Conservation (phyloP, 106 monocot genomes). For the Acorus calamus region DNA sequence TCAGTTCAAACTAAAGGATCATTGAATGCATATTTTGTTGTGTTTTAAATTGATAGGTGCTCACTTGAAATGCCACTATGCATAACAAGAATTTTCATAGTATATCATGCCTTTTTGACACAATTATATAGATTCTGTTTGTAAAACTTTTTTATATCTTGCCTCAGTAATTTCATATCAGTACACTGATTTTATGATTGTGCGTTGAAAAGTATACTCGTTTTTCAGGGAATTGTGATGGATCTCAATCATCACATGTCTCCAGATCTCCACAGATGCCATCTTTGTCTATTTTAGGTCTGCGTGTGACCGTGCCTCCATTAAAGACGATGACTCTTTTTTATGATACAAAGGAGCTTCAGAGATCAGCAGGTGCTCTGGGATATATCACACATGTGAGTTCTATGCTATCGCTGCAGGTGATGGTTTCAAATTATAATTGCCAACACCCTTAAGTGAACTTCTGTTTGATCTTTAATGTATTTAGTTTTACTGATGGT, state of each 20-base stretch:
- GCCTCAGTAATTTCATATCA: neutral
- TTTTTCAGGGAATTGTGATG: slow-evolving; percentile 29
- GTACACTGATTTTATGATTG: neutral
- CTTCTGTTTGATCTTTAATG: too few relatives aligned
- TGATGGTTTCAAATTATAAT: neutral
- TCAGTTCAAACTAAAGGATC: too few relatives aligned
- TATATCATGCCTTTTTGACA: too few relatives aligned
- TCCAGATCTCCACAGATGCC: slow-evolving; percentile 30
- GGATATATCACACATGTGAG: slow-evolving; percentile 98
- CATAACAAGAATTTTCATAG: too few relatives aligned
- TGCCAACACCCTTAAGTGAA: too few relatives aligned
- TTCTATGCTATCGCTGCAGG: neutral
- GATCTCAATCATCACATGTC: slow-evolving; percentile 18
- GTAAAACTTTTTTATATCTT: too few relatives aligned
- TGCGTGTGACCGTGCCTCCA: slow-evolving; percentile 49
- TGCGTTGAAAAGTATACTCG: neutral
- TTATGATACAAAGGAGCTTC: slow-evolving; percentile 74
- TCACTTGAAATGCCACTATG: too few relatives aligned
- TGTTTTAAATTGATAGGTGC: too few relatives aligned
- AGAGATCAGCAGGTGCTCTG: slow-evolving; percentile 68
- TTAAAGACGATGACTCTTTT: slow-evolving; percentile 57
- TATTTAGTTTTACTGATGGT: too few relatives aligned
- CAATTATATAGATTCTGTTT: too few relatives aligned
- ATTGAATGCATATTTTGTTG: too few relatives aligned
- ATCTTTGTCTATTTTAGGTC: slow-evolving; percentile 59